Conservation (phyloP, 495 filamentous ascomycete species). For the Penicillium arizonense region DNA sequence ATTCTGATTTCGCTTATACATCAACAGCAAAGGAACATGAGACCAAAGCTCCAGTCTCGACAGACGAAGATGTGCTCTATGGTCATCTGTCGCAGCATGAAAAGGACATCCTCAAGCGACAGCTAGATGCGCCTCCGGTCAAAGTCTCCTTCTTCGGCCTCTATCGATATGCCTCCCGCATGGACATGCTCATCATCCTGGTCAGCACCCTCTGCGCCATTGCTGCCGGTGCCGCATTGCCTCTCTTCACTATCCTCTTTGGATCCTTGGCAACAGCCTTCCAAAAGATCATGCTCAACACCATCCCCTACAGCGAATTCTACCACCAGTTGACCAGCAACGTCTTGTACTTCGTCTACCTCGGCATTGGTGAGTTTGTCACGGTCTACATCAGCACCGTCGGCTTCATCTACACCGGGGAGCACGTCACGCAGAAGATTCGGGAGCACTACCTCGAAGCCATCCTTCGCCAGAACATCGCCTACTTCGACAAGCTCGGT, state of each 20-base stretch:
- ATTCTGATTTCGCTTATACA: constrained; percentile 9
- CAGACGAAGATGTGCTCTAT: constrained; percentile 34
- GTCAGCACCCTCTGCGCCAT: constrained; percentile 68
- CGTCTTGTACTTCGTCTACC: constrained; percentile 87
- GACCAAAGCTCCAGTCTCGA: constrained; percentile 11
- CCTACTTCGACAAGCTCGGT: constrained; percentile 87
- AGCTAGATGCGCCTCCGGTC: constrained; percentile 66
- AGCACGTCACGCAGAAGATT: constrained; percentile 83
- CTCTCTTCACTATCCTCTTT: constrained; percentile 83
- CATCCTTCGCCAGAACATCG: constrained; percentile 87
- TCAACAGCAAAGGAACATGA: constrained; percentile 27
- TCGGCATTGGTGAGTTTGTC: constrained; percentile 82
- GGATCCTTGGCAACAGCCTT: constrained; percentile 77
- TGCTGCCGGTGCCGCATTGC: constrained; percentile 75
- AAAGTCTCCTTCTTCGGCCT: constrained; percentile 64
- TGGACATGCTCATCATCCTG: constrained; percentile 71
- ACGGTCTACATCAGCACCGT: constrained; percentile 79
- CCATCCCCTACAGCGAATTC: constrained; percentile 53
- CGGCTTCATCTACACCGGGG: constrained; percentile 91
- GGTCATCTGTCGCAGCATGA: constrained; percentile 52
- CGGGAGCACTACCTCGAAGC: constrained; percentile 79
- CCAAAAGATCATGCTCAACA: constrained; percentile 55
- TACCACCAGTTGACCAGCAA: constrained; percentile 56
- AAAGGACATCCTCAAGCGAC: constrained; percentile 62
- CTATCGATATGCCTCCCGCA: constrained; percentile 75